These are phyloP conservation scores for Neoarthrinium moseri DNA, from an alignment of 2,329 filamentous ascomycete genomes.

Conservation along the genomic window DNA sequence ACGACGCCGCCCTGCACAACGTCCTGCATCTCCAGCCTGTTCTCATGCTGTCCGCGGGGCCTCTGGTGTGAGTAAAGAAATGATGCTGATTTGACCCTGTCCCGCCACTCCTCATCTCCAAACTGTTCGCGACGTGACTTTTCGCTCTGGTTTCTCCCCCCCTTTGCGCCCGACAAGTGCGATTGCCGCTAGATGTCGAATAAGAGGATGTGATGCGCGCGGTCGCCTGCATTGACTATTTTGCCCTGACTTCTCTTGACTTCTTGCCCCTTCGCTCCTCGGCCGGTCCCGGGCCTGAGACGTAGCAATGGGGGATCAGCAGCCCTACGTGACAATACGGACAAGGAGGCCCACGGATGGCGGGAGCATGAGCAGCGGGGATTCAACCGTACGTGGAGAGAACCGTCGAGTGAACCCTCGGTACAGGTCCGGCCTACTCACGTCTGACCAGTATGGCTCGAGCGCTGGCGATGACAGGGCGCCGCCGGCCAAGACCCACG, in stretches of 20 bases:
- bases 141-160: neutral
- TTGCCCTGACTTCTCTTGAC: neutral
- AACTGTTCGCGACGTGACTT: neutral
- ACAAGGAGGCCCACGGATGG: conserved; percentile 45
- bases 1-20: neutral
- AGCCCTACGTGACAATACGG: conserved; percentile 53
- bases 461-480: conserved; percentile 36
- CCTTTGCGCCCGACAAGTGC: neutral
- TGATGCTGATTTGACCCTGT: neutral
- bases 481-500: conserved; percentile 48
- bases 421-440: conserved; percentile 25
- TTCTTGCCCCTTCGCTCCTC: neutral
- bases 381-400: conserved; percentile 45
- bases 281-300: neutral
- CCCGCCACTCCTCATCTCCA: neutral
- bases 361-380: conserved; percentile 45
- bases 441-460: conserved; percentile 43
- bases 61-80: neutral
- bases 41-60: neutral
- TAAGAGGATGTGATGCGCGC: neutral
- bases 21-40: neutral
- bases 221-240: neutral
- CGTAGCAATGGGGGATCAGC: conserved; percentile 37
- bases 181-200: neutral
- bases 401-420: conserved; percentile 20